Conservation (phyloP, 352 stramenopile genomes). For the Hyaloperonospora brassicae region DNA sequence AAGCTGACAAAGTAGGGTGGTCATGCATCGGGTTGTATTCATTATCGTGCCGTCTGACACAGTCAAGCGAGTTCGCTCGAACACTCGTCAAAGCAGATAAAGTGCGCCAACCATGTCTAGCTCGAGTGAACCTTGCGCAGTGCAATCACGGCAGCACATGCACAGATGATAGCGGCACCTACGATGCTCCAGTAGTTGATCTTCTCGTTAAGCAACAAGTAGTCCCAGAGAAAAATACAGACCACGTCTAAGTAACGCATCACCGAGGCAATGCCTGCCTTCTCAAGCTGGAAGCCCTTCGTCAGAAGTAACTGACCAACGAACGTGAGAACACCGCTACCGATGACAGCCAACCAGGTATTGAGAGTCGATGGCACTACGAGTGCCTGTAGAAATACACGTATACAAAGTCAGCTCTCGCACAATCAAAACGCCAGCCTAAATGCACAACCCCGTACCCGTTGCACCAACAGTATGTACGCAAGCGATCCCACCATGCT, state of each 20-base stretch:
- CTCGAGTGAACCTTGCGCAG: conserved; percentile 40
- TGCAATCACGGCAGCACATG: conserved; percentile 51
- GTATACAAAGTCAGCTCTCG: conserved; percentile 4
- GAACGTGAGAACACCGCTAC: conserved; percentile 60
- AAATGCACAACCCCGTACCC: conserved; percentile 16
- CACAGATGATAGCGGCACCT: conserved; percentile 60
- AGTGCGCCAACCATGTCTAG: conserved; percentile 7
- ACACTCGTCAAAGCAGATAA: conserved; percentile 4
- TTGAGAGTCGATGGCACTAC: conserved; percentile 30
- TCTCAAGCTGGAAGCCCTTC: conserved; percentile 77
- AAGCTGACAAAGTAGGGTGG: too few relatives aligned
- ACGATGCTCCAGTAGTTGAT: conserved; percentile 73
- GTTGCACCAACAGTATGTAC: conserved; percentile 50
- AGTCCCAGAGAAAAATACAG: conserved; percentile 79
- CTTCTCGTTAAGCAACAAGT: conserved; percentile 42
- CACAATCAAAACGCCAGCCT: background rate
- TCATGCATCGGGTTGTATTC: conserved; percentile 25
- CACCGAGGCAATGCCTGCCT: conserved; percentile 72
- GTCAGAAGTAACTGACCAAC: conserved; percentile 63
- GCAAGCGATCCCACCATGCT: conserved; percentile 36
- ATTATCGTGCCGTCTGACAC: conserved; percentile 5
- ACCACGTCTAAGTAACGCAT: conserved; percentile 82
- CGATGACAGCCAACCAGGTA: conserved; percentile 45
- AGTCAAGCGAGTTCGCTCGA: conserved; percentile 12
- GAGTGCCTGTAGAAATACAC: conserved; percentile 27